Evolutionary conservation across 2,329 filamentous ascomycete species (phyloP).

Genomic region (Calycina marina): DNA sequence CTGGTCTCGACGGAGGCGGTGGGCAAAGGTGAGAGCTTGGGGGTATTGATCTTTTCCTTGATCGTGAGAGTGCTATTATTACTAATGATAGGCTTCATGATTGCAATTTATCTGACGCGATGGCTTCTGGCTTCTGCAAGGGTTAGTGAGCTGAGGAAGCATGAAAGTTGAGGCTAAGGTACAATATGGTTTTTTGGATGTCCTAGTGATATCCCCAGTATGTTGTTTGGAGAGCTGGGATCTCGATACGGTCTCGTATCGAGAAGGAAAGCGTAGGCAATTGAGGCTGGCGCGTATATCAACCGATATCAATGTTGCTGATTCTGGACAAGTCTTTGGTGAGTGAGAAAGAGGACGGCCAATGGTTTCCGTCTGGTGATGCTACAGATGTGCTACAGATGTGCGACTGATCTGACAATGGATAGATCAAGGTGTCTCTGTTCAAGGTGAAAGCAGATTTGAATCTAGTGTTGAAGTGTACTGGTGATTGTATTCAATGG

Average conservation of each 20-base stretch:
- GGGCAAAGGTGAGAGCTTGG: neutral
- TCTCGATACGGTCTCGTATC: conserved; percentile 40
- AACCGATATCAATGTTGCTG: conserved; percentile 40
- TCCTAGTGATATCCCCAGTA: conserved; percentile 31
- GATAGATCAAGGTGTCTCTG: too few relatives aligned
- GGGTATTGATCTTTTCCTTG: too few relatives aligned
- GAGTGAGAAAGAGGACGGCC: conserved; percentile 1
- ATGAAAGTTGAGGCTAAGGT: conserved; percentile 4
- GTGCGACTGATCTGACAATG: too few relatives aligned
- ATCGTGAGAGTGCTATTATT: too few relatives aligned
- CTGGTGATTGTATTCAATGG: too few relatives aligned
- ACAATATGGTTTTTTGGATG: conserved; percentile 21
- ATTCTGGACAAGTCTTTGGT: conserved; percentile 6
- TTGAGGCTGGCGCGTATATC: conserved; percentile 37
- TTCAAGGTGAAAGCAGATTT: too few relatives aligned
- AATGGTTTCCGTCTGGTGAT: neutral
- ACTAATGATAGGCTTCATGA: too few relatives aligned
- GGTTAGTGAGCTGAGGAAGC: neutral
- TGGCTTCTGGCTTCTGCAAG: conserved; percentile 9
- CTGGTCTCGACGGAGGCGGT: conserved; percentile 10
- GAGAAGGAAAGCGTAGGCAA: conserved; percentile 38
- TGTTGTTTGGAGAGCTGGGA: conserved; percentile 39
- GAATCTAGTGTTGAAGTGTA: too few relatives aligned
- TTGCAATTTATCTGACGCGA: conserved; percentile 6
- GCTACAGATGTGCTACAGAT: too few relatives aligned